Evolutionary conservation across 2,329 filamentous ascomycete genomes (phyloP).

Genomic region (Tolypocladium guangdongense): DNA sequence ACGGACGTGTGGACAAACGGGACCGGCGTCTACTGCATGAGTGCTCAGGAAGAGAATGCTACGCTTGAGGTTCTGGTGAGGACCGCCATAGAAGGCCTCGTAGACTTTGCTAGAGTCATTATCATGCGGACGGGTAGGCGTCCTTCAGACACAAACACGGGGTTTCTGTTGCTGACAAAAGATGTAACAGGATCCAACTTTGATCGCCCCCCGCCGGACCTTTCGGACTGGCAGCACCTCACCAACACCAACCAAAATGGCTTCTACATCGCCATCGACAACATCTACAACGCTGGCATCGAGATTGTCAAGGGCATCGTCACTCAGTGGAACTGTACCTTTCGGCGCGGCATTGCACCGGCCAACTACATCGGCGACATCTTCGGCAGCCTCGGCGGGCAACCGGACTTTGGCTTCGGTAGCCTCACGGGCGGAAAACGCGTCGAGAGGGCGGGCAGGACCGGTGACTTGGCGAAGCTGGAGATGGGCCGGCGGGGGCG

Average conservation of each 20-base stretch:
- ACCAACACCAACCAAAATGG: constrained; percentile 50
- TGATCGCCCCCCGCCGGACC: constrained; percentile 52
- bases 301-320: constrained; percentile 56
- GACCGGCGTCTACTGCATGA: constrained; percentile 57
- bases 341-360: constrained; percentile 43
- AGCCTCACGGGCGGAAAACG: constrained; percentile 28
- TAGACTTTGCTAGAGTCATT: constrained; percentile 58
- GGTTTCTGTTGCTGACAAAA: background rate
- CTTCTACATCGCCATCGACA: constrained; percentile 51
- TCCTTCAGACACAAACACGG: background rate
- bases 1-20: constrained; percentile 56
- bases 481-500: constrained; percentile 17
- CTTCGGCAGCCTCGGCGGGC: constrained; percentile 55
- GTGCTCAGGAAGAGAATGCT: constrained; percentile 63
- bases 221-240: constrained; percentile 47
- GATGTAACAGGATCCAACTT: constrained; percentile 47
- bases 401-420: constrained; percentile 53
- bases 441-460: constrained; percentile 12
- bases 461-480: constrained; percentile 10
- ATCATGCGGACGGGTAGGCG: constrained; percentile 49
- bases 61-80: constrained; percentile 55
- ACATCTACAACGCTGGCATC: constrained; percentile 56
- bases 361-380: constrained; percentile 62
- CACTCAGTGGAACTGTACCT: constrained; percentile 47
- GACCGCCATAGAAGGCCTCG: constrained; percentile 40